A percentile compares a stretch with the other conserved stretches of the same genome.
These are phyloP conservation scores for Pleodorina starrii DNA, from an alignment of 139 green algal species.

Conservation along the genomic window DNA sequence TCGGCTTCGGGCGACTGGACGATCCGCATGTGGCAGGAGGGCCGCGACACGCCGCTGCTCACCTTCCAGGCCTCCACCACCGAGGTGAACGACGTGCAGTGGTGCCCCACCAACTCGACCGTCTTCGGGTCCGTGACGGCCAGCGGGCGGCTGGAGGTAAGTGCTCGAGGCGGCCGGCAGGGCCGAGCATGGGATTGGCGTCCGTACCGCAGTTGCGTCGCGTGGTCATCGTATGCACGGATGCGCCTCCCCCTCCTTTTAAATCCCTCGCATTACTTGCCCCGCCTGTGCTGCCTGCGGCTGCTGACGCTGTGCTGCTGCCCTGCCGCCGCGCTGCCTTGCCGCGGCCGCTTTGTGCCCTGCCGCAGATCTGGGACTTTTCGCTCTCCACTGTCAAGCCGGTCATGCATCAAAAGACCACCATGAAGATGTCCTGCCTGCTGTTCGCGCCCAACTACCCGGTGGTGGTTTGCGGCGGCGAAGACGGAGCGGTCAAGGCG, in stretches of 20 bases:
- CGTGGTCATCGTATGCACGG: no score
- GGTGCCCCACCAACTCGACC: conserved; percentile 87
- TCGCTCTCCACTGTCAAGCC: conserved; percentile 81
- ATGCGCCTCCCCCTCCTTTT: no score
- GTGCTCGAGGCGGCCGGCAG: no score
- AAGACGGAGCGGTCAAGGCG: conserved; percentile 71
- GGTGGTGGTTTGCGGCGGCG: conserved; percentile 75
- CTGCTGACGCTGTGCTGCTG: no score
- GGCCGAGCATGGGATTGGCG: no score
- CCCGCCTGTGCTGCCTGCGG: no score
- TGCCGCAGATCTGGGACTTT: conserved; percentile 86
- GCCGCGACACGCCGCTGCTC: conserved; percentile 68
- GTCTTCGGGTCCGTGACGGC: conserved; percentile 84
- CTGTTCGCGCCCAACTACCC: conserved; percentile 73
- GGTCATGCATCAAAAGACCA: conserved; percentile 68
- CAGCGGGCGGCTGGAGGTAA: conserved; percentile 79
- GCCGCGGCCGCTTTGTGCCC: no score
- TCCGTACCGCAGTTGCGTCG: no score
- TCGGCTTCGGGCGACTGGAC: conserved; percentile 85
- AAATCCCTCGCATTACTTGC: no score
- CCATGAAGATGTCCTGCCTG: conserved; percentile 68
- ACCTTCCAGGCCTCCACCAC: conserved; percentile 71
- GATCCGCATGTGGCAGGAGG: conserved; percentile 83
- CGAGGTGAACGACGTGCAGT: conserved; percentile 77
- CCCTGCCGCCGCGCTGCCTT: no score